Percentiles rank a stretch among this genome's conserved stretches.
These are phyloP conservation scores for Apiotrichum laibachii DNA, from an alignment of 1,284 basidiomycete species.

Conservation along the genomic window DNA sequence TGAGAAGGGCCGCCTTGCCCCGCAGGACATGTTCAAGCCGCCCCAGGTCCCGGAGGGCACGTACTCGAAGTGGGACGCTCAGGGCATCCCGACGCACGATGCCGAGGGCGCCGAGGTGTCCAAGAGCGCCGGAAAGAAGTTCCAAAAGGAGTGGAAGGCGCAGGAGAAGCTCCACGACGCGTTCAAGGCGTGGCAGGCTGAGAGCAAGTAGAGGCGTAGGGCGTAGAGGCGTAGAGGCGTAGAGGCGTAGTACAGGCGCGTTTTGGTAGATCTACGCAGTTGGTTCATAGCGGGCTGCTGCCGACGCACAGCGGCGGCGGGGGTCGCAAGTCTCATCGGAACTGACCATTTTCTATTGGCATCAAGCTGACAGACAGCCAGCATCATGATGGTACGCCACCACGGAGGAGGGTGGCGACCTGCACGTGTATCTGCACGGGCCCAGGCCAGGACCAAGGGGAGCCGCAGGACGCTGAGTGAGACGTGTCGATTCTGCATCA, in stretches of 20 bases:
- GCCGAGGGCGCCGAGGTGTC: slow-evolving; percentile 78
- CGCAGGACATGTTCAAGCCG: slow-evolving; percentile 77
- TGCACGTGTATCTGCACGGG: too few species aligned
- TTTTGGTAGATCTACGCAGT: neutral
- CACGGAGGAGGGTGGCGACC: too few species aligned
- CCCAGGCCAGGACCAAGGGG: too few species aligned
- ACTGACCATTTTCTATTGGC: too few species aligned
- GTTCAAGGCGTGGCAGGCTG: slow-evolving; percentile 49
- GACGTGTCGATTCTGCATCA: too few species aligned
- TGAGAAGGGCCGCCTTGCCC: slow-evolving; percentile 75
- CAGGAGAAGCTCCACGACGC: slow-evolving; percentile 80
- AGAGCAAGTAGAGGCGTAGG: slow-evolving; percentile 20
- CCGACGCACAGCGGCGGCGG: too few species aligned
- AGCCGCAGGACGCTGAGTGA: too few species aligned
- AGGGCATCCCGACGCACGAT: slow-evolving; percentile 80
- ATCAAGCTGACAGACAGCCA: too few species aligned
- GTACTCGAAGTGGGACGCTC: slow-evolving; percentile 78
- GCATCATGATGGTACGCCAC: too few species aligned
- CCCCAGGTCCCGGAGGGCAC: slow-evolving; percentile 67
- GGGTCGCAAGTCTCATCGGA: too few species aligned
- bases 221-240: too few species aligned
- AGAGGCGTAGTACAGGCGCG: neutral
- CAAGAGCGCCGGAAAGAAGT: slow-evolving; percentile 77
- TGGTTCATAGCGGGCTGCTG: neutral
- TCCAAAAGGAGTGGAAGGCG: slow-evolving; percentile 69